Base-by-base conservation (phyloP, 176 grass and related monocot species). In the Bonia amplexicaulis region DNA sequence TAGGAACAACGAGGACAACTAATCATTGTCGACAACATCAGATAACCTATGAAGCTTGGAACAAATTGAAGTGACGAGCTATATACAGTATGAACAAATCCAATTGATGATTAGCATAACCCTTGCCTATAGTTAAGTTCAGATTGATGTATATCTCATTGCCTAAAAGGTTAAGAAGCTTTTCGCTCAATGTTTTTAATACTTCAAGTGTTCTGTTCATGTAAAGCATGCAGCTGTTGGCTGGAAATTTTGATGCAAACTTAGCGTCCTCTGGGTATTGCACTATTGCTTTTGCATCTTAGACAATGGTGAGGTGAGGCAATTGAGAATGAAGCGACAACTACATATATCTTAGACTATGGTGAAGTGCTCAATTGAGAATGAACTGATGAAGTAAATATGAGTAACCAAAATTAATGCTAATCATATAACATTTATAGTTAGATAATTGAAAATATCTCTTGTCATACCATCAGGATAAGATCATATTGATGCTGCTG, bases 401-500 rank as follows among this genome's bases (percentile, higher is more conserved):
- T 33, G 15, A 73, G 63, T 45, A 67, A 66, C 6, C 9, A 75
- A 59, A 80, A 72, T 11, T 68, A 49, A 77, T 82, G 52, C 73
- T 88, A 77, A 48, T n/a, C 35, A 52, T 40, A 63, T 55, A 66
- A 12, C 23, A 73, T 51, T 44, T 57, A 57, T 15, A 68, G 29
- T 44, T 47, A 80, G 70, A 78, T 51, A 66, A 83, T 25, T 31
- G 11, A 70, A 81, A 78, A 78, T 80, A 79, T 48, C 65, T 78
- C 33, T 73, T 35, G 20, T 51, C 82, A 16, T 91, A 97, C 95
- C 95, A 97, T 97, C 45, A 97, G 82, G 83, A 97, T 94, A 74
- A 97, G 85, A 91, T 97, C 87, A 73, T 93, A 97, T 57, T 89
- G 84, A 61, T 45, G 68, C 47, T 46, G 31, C 76, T 97, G 95